Evolutionary conservation across 2,329 filamentous ascomycete genomes (phyloP), one percentile per base, ranked within the genome.

Genomic region (Fusarium acutatum): DNA sequence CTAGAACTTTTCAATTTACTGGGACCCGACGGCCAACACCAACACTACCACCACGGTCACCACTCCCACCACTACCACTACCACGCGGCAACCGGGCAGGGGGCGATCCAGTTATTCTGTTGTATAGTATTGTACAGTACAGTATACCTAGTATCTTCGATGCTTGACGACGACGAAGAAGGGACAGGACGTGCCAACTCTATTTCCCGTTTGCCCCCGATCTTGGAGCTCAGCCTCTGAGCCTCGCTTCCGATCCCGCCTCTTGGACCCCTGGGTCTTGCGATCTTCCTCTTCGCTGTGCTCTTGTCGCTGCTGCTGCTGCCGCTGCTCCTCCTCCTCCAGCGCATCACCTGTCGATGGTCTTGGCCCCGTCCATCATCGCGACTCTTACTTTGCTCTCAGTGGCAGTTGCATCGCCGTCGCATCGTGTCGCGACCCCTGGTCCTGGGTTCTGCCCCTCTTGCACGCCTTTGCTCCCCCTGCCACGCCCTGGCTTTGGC

Each of bases 31-130:
- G 67, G 65, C 70, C 72, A 76, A 58, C 52, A 64, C 60, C 64
- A 69, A 69, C 67, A 69, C 67, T 59, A 74, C 74, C 74, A 71
- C 72, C 65, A 73, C 75, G 71, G 70, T 68, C 75, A 77, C 73
- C 75, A 75, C 73, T 71, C 60, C 73, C 73, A 75, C 73, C 67
- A 76, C 75, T 54, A 71, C 67, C 60, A 65, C 70, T 72, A 66
- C 75, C 73, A 77, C 71, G 67, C 66, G 74, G 71, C 73, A 77
- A 71, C 73, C 69, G 66, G 64, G 63, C 73, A 77, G 75, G 75
- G 75, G 75, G 63, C 64, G 69, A 65, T 64, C 67, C 67, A 69
- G 34, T 69, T 69, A 41, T 40, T 63, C 34, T 60, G 34, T 26
- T 32, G 56, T 50, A 37, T 58, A 34, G 64, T 60, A 52, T 49